phyloP scores from a whole-genome alignment of 2,329 filamentous ascomycete species.

The Stagonosporopsis rhizophila region DNA sequence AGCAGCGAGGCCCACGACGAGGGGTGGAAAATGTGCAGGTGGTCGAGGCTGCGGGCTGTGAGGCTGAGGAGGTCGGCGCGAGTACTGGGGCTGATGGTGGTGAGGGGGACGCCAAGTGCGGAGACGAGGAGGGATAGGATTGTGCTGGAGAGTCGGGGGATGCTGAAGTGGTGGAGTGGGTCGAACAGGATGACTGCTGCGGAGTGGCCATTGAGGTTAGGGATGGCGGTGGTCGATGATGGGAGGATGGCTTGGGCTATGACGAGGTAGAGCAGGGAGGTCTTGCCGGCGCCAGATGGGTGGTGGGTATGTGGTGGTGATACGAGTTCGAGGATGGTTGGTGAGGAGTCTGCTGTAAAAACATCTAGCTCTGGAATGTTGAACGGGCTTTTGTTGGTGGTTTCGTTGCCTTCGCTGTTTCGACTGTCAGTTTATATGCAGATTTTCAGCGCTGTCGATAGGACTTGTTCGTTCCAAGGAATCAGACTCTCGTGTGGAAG shows the following conservation, averaged over 20 bases:
- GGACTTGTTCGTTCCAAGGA: neutral
- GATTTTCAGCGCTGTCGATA: neutral
- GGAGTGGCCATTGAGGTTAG: slow-evolving; percentile 52
- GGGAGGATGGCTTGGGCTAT: slow-evolving; percentile 61
- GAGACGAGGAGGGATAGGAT: slow-evolving; percentile 34
- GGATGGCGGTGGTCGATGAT: slow-evolving; percentile 14
- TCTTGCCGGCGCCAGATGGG: slow-evolving; percentile 61
- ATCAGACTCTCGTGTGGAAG: neutral
- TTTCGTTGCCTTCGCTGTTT: neutral
- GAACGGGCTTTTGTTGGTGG: slow-evolving; percentile 33
- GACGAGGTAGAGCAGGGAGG: slow-evolving; percentile 65
- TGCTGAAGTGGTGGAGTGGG: slow-evolving; percentile 61
- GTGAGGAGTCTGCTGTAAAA: slow-evolving; percentile 28
- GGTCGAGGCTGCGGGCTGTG: slow-evolving; percentile 54
- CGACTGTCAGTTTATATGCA: neutral
- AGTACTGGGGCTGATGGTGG: neutral
- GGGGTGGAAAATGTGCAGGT: slow-evolving; percentile 66
- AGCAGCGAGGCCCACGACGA: slow-evolving; percentile 60
- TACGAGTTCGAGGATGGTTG: slow-evolving; percentile 60
- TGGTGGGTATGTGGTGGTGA: slow-evolving; percentile 51
- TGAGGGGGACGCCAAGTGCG: neutral
- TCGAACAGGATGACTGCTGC: slow-evolving; percentile 62
- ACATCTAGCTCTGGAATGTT: slow-evolving; percentile 57
- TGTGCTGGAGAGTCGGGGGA: slow-evolving; percentile 54
- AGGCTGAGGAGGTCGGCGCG: slow-evolving; percentile 21